A percentile compares a stretch with the other conserved stretches of the same genome.
These are phyloP conservation scores for Fusarium haematococcum DNA, from an alignment of 2,329 filamentous ascomycete species.

Conservation along the genomic window DNA sequence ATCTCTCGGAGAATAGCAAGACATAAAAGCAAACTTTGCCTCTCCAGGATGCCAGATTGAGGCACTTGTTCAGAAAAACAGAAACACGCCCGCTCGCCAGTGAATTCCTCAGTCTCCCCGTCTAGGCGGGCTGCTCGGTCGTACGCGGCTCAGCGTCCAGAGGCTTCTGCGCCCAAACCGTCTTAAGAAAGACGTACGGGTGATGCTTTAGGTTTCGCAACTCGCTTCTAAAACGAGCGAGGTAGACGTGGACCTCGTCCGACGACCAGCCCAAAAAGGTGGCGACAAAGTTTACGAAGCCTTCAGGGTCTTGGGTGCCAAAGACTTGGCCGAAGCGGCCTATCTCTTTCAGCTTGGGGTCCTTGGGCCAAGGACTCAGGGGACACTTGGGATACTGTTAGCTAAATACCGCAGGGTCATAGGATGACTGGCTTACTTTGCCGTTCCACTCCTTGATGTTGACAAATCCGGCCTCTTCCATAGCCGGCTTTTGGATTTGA, in stretches of 20 bases:
- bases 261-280: not conserved
- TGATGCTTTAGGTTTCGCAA: not conserved
- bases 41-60: not conserved
- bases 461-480: slow-evolving; percentile 5
- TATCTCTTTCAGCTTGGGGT: not conserved
- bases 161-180: not conserved
- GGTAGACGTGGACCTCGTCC: not conserved
- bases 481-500: not conserved
- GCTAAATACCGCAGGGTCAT: not conserved
- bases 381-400: not conserved
- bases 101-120: not conserved
- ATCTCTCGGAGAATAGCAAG: not conserved
- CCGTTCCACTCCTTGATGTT: not conserved
- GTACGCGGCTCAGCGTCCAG: not conserved
- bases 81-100: not conserved
- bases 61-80: not conserved
- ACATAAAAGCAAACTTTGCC: not conserved
- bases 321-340: not conserved
- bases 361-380: not conserved
- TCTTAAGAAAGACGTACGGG: not conserved
- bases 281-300: not conserved
- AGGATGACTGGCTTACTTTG: not conserved
- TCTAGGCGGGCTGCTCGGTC: not conserved
- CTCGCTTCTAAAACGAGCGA: not conserved
- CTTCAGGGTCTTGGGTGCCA: not conserved